Evolutionary conservation across 148 eudicot species (phyloP).

Genomic region (Selenicereus undatus): DNA sequence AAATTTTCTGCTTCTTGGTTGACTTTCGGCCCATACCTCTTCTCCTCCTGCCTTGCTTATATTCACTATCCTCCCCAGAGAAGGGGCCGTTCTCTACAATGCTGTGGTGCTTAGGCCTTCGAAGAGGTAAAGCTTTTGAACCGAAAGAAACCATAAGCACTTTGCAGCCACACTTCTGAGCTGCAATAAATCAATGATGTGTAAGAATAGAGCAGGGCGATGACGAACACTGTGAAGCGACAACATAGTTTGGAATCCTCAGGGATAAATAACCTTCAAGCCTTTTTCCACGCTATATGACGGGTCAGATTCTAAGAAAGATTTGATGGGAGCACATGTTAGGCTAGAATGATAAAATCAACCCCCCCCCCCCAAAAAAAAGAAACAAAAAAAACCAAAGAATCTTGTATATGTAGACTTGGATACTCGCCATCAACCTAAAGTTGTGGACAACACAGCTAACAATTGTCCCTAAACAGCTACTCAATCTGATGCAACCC

Average conservation of each 20-base stretch:
- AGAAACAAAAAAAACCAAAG: too few species aligned
- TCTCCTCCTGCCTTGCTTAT: conserved; percentile 22
- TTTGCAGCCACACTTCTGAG: conserved; percentile 19
- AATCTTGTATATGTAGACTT: too few species aligned
- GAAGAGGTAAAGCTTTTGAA: conserved; percentile 46
- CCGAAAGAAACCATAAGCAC: conserved; percentile 52
- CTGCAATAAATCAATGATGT: neutral
- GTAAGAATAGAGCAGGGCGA: neutral
- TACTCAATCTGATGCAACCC: neutral
- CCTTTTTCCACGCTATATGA: neutral
- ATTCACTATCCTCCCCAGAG: conserved; percentile 33
- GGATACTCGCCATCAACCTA: too few species aligned
- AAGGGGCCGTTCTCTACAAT: conserved; percentile 25
- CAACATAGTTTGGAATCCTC: neutral
- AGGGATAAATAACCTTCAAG: neutral
- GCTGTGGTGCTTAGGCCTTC: conserved; percentile 31
- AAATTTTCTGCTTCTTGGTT: conserved; percentile 31
- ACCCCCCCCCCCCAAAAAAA: too few species aligned
- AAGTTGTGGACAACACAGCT: neutral
- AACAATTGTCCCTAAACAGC: neutral
- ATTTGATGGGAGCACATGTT: too few species aligned
- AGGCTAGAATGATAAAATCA: too few species aligned
- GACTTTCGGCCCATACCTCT: conserved; percentile 54
- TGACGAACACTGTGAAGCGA: too few species aligned
- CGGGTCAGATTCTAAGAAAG: neutral